Percentiles rank a stretch among this genome's conserved stretches.
Evolutionary conservation across 2,329 filamentous ascomycete species (phyloP).

Genomic region (Exophiala lecanii-corni): DNA sequence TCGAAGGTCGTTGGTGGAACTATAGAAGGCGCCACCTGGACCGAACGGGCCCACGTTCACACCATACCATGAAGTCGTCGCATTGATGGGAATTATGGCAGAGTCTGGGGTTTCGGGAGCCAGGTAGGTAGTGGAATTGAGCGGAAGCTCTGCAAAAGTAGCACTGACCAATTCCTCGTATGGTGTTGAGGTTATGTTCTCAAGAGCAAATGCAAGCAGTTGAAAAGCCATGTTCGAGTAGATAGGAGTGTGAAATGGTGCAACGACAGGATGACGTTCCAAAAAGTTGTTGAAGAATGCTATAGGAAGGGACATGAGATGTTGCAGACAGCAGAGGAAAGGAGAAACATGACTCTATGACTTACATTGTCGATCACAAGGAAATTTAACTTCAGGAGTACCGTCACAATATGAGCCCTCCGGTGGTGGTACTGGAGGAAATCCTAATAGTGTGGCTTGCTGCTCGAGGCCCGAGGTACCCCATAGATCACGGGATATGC

Average conservation of each 20-base stretch:
- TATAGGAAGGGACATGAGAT: too few species aligned
- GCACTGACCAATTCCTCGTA: constrained; percentile 35
- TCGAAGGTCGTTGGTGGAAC: constrained; percentile 40
- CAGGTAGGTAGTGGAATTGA: constrained; percentile 35
- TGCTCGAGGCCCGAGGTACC: constrained; percentile 1
- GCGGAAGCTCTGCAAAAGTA: constrained; percentile 25
- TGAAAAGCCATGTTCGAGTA: constrained; percentile 37
- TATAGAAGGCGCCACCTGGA: constrained; percentile 37
- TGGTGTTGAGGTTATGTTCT: constrained; percentile 35
- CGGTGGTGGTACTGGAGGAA: constrained; percentile 2
- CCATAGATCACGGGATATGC: constrained; percentile 2
- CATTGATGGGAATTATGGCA: constrained; percentile 36
- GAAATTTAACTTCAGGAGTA: neutral
- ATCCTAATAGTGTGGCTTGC: neutral
- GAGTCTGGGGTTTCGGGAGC: constrained; percentile 25
- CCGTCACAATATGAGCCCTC: constrained; percentile 1
- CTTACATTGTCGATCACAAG: constrained; percentile 6
- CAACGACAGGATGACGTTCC: constrained; percentile 7
- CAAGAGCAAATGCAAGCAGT: constrained; percentile 36
- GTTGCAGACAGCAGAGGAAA: constrained; percentile 12
- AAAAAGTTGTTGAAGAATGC: constrained; percentile 2
- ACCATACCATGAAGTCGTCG: constrained; percentile 18
- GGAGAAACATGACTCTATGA: neutral
- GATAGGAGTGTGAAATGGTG: constrained; percentile 30
- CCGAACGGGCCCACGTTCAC: neutral